These are phyloP conservation scores for Nannochloropsis oceanica DNA, from an alignment of 108 stramenopile species.

Conservation along the genomic window DNA sequence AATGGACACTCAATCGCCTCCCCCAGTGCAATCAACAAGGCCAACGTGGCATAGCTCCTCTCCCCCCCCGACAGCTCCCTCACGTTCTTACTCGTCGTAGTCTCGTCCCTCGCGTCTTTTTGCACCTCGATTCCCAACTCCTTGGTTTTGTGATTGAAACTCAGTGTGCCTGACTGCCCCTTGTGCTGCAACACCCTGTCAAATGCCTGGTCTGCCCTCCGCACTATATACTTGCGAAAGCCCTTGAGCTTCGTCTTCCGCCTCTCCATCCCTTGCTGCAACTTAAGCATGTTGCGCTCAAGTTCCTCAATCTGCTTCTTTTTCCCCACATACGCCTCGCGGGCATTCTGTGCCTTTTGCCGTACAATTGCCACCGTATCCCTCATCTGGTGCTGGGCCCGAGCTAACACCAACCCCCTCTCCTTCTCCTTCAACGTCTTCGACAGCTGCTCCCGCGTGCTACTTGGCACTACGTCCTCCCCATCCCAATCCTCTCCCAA, in stretches of 20 bases:
- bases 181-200: slow-evolving; percentile 25
- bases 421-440: background rate
- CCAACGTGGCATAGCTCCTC: slow-evolving; percentile 62
- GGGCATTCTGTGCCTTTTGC: background rate
- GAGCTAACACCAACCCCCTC: background rate
- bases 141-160: slow-evolving; percentile 12
- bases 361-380: background rate
- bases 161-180: slow-evolving; percentile 24
- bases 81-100: slow-evolving; percentile 6
- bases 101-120: slow-evolving; percentile 7
- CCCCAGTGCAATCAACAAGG: slow-evolving; percentile 77
- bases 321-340: background rate
- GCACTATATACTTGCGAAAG: background rate
- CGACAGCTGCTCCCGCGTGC: background rate
- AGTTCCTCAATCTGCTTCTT: background rate
- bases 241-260: slow-evolving; percentile 3
- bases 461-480: background rate
- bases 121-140: slow-evolving; percentile 20
- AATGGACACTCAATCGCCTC: slow-evolving; percentile 81
- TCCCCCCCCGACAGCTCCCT: slow-evolving; percentile 34
- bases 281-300: background rate
- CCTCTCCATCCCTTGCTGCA: background rate
- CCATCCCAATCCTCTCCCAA: background rate
- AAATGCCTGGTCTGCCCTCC: background rate
- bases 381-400: background rate